phyloP scores from a whole-genome alignment of 345 rosid species.

The Euphorbia lathyris region DNA sequence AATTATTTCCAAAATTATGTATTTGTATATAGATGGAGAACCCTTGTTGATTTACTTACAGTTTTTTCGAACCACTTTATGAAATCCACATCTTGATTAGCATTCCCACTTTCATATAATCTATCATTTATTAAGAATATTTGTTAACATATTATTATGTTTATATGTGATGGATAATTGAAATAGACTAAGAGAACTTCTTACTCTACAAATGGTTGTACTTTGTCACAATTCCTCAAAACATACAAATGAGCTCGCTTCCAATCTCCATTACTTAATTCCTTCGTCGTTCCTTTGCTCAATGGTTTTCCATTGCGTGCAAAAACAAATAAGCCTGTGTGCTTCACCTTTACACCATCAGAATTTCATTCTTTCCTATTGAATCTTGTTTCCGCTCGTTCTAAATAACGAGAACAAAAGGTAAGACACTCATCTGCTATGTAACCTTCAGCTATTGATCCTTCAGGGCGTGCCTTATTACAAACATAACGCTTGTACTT shows the following conservation, averaged over 20 bases:
- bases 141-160: neutral
- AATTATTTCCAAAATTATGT: neutral
- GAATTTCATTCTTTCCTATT: neutral
- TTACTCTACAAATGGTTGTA: neutral
- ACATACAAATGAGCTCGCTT: neutral
- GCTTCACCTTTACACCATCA: neutral
- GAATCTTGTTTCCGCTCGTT: neutral
- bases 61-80: neutral
- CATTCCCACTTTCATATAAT: neutral
- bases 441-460: conserved; percentile 11
- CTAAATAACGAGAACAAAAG: conserved; percentile 13
- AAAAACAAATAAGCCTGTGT: neutral
- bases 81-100: neutral
- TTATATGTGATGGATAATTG: neutral
- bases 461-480: conserved; percentile 3
- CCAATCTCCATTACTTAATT: neutral
- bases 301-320: neutral
- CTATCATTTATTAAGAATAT: neutral
- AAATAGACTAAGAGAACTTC: neutral
- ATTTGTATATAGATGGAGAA: neutral
- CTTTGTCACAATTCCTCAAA: no score
- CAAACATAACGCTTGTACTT: neutral
- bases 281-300: neutral
- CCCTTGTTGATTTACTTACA: neutral
- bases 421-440: conserved; percentile 2